phyloP scores from a whole-genome alignment of 352 stramenopile genomes.

The Globisporangium parvum region DNA sequence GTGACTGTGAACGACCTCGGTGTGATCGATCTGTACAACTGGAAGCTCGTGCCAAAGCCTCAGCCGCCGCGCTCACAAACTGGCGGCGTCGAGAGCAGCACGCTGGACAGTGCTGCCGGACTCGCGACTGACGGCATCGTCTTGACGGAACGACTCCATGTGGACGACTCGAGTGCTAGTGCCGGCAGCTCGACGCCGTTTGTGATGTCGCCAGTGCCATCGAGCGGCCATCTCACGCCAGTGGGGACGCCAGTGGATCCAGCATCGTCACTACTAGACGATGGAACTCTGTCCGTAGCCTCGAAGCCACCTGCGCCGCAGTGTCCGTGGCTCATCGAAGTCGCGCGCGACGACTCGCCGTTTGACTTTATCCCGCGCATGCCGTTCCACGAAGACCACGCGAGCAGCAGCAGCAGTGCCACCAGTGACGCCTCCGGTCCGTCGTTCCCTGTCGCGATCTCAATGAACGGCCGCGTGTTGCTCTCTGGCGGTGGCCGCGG shows the following conservation, averaged over 20 bases:
- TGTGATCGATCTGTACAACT: conserved; percentile 83
- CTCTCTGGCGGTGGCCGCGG: conserved; percentile 65
- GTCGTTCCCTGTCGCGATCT: conserved; percentile 57
- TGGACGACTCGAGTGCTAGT: no score
- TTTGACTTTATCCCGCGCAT: conserved; percentile 80
- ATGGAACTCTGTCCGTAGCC: neutral
- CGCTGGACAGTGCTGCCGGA: neutral
- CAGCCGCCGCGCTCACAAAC: conserved; percentile 1
- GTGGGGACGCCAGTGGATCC: conserved; percentile 1
- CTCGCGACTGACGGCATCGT: neutral
- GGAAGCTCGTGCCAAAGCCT: conserved; percentile 67
- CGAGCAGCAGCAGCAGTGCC: conserved; percentile 11
- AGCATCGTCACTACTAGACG: neutral
- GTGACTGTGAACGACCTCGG: conserved; percentile 80
- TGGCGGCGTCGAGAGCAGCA: neutral
- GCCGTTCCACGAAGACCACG: conserved; percentile 55
- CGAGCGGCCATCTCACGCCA: neutral
- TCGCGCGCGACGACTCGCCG: conserved; percentile 60
- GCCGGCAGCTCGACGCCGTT: neutral
- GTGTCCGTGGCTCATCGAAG: conserved; percentile 68
- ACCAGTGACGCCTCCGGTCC: neutral
- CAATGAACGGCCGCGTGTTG: conserved; percentile 64
- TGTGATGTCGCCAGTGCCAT: neutral
- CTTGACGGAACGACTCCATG: neutral
- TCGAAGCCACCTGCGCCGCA: conserved; percentile 5